Evolutionary conservation across 371 early-diverging fungal species (phyloP), one percentile per base, ranked within the genome.

Genomic region (Mucor indicus): DNA sequence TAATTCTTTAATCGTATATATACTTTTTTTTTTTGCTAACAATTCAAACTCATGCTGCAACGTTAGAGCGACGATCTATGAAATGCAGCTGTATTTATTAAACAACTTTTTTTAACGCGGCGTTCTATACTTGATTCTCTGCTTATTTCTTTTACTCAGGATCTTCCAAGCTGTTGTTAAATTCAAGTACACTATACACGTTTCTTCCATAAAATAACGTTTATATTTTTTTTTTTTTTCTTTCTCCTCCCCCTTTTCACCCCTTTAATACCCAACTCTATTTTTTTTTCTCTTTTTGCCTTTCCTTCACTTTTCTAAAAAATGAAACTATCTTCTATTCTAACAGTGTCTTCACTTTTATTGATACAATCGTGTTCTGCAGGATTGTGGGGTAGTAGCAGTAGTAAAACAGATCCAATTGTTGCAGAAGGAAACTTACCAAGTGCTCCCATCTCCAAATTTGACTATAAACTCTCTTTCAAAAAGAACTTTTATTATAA

Each of bases 381-480:
- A 48, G 55, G 64, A 29, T 20, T 62, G 9, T 62, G 59, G 59
- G 42, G 51, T 15, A 38, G 44, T 10, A 44, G 23, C 23, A 48
- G 38, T 7, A 44, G 15, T 16, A 44, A 51, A 37, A 22, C 17
- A 23, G 59, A 48, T 44, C 59, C 55, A 19, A 44, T 54, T 21
- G 15, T 33, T 32, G 60, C 60, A 40, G 60, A 58, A 21, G 30
- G 38, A 20, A 32, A 50, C 19, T 17, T 48, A 27, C 41, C 55
- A 22, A 23, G 29, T 33, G 59, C 66, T 25, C 67, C 67, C 15
- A 36, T 48, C 15, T 53, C 53, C 7, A 64, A 62, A 50, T 71
- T 77, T 49, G 89, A 89, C 64, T 89, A 82, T 58, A 83, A 79
- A 33, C 69, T 73, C 48, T 63, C 83, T 12, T 74, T 86, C 55